Evolutionary conservation across 1,139 yeast genomes (phyloP).

Genomic region (Taiozyma sp.): DNA sequence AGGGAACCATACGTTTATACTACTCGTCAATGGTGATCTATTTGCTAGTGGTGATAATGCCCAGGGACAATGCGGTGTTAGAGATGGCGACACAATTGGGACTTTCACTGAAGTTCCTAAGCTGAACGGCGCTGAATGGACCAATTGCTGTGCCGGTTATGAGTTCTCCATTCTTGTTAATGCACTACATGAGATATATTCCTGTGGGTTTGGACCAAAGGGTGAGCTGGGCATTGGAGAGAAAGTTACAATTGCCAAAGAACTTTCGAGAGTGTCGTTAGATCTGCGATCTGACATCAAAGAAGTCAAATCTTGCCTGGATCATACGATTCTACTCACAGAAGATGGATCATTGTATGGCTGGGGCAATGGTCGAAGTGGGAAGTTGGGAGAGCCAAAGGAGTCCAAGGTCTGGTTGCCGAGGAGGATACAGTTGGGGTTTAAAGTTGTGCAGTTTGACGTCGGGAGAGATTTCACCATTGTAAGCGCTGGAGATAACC

Average conservation of each 20-base stretch:
- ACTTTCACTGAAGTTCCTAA: conserved; percentile 27
- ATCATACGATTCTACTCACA: conserved; percentile 48
- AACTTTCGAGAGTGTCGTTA: conserved; percentile 20
- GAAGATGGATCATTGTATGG: conserved; percentile 50
- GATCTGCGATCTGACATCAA: conserved; percentile 17
- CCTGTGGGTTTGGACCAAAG: conserved; percentile 59
- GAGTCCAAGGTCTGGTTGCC: conserved; percentile 22
- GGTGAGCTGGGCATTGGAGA: conserved; percentile 74
- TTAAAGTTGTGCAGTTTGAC: conserved; percentile 18
- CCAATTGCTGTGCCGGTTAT: conserved; percentile 68
- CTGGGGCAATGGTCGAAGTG: conserved; percentile 82
- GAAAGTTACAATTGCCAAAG: conserved; percentile 1
- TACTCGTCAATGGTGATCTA: conserved; percentile 48
- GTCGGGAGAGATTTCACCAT: conserved; percentile 47
- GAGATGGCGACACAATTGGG: conserved; percentile 2
- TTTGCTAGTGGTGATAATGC: conserved; percentile 59
- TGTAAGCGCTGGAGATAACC: conserved; percentile 6
- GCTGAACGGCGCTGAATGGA: conserved; percentile 32
- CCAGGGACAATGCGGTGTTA: conserved; percentile 43
- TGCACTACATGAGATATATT: conserved; percentile 36
- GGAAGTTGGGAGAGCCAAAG: conserved; percentile 45
- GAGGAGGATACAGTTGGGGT: conserved; percentile 20
- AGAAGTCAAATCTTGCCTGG: conserved; percentile 44
- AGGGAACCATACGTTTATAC: conserved; percentile 78
- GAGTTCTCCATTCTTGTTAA: conserved; percentile 59